A percentile compares a stretch with the other conserved stretches of the same genome.
These are phyloP conservation scores for Cercospora citrullina DNA, from an alignment of 2,329 filamentous ascomycete genomes.

Conservation along the genomic window DNA sequence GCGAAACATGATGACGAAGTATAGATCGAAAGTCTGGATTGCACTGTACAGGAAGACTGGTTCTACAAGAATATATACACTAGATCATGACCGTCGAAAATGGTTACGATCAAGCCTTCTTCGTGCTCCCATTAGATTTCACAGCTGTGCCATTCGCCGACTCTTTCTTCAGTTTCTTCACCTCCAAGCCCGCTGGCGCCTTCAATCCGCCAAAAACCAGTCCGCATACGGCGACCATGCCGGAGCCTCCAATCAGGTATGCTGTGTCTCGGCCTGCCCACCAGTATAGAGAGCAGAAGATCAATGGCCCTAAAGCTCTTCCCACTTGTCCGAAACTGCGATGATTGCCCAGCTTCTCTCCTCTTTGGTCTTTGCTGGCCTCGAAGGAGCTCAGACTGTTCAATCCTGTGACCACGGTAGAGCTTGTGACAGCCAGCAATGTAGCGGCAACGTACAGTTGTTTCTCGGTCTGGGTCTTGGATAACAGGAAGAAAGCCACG, in stretches of 20 bases:
- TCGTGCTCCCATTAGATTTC: constrained; percentile 22
- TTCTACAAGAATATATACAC: constrained; percentile 1
- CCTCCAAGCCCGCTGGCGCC: constrained; percentile 51
- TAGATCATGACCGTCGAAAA: background rate
- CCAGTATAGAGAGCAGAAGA: constrained; percentile 97
- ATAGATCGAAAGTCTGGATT: background rate
- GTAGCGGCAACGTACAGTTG: constrained; percentile 80
- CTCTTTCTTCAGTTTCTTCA: constrained; percentile 19
- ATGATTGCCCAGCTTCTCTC: constrained; percentile 81
- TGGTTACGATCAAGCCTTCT: constrained; percentile 21
- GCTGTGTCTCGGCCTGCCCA: constrained; percentile 90
- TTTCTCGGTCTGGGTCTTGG: constrained; percentile 64
- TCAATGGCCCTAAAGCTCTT: constrained; percentile 77
- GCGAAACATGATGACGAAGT: background rate
- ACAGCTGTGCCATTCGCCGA: constrained; percentile 11
- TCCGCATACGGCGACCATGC: constrained; percentile 72
- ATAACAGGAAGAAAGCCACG: constrained; percentile 76
- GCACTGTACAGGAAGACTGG: background rate
- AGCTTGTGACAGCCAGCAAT: constrained; percentile 83
- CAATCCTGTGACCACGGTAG: constrained; percentile 89
- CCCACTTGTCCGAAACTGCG: constrained; percentile 82
- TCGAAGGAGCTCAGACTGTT: constrained; percentile 93
- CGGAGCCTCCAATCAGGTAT: constrained; percentile 76
- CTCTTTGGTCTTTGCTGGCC: constrained; percentile 74
- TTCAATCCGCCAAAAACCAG: constrained; percentile 72